Percentiles rank a stretch among this genome's conserved stretches.
Evolutionary conservation across 1,139 yeast genomes (phyloP).

Genomic region (Pichia sp.): DNA sequence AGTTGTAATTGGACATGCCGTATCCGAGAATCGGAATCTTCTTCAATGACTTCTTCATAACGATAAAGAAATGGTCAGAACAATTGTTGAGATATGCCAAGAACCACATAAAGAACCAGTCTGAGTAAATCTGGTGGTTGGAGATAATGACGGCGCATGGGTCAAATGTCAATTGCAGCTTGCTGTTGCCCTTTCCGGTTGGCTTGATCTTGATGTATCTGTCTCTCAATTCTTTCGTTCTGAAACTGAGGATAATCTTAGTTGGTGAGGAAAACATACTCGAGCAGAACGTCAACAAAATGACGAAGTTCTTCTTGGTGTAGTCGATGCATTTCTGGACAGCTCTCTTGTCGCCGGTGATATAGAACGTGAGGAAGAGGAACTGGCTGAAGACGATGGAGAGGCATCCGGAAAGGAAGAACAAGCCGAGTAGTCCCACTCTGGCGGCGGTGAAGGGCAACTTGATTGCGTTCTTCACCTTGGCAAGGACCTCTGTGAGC

Average conservation of each 20-base stretch:
- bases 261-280: constrained; percentile 41
- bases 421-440: constrained; percentile 34
- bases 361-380: constrained; percentile 33
- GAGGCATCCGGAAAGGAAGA: constrained; percentile 46
- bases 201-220: constrained; percentile 28
- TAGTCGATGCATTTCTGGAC: constrained; percentile 40
- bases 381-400: constrained; percentile 43
- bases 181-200: constrained; percentile 7
- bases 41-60: constrained; percentile 75
- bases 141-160: constrained; percentile 65
- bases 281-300: constrained; percentile 44
- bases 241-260: constrained; percentile 39
- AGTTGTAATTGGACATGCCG: constrained; percentile 81
- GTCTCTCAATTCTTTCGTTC: constrained; percentile 33
- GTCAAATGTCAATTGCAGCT: constrained; percentile 31
- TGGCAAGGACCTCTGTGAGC: neutral
- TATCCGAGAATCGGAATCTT: constrained; percentile 77
- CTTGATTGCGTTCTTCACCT: neutral
- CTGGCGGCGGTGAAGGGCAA: constrained; percentile 24
- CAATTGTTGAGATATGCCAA: constrained; percentile 64
- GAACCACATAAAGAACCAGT: constrained; percentile 96
- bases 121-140: constrained; percentile 93
- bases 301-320: constrained; percentile 52
- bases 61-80: constrained; percentile 64
- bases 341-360: constrained; percentile 27